Conservation (phyloP, 225 moss, liverwort and hornwort genomes). For the Anthoceros angustus region DNA sequence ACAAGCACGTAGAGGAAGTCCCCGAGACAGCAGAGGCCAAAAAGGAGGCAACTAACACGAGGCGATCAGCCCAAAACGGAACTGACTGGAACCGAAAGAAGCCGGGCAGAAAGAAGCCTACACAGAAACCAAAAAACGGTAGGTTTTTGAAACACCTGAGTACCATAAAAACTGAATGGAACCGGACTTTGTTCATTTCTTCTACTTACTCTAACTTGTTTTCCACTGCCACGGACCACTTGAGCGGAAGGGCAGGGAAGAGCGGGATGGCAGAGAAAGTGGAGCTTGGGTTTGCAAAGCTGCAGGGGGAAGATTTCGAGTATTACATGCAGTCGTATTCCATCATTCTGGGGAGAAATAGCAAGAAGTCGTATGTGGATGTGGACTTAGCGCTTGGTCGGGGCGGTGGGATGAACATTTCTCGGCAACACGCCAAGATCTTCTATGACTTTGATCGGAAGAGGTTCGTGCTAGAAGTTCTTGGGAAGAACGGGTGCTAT, state of each 20-base stretch:
- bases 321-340: constrained; percentile 99
- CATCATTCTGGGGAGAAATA: constrained; percentile 81
- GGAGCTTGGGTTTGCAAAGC: constrained; percentile 94
- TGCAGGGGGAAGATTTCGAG: constrained; percentile 98
- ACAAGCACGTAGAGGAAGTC: too few species aligned
- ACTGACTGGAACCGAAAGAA: too few species aligned
- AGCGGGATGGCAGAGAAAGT: constrained; percentile 33
- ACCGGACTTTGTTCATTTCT: too few species aligned
- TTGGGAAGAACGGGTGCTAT: constrained; percentile 94
- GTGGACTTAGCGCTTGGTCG: constrained; percentile 65
- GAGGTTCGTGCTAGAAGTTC: constrained; percentile 74
- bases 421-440: constrained; percentile 86
- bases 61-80: too few species aligned
- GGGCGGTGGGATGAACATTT: constrained; percentile 96
- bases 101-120: too few species aligned
- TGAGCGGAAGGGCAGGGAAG: background rate
- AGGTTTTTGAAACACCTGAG: too few species aligned
- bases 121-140: too few species aligned
- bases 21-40: too few species aligned
- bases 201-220: too few species aligned
- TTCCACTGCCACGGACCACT: too few species aligned
- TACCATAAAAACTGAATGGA: too few species aligned
- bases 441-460: constrained; percentile 76
- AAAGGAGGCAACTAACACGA: too few species aligned
- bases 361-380: constrained; percentile 93